These are phyloP conservation scores for Entomortierella chlamydospora DNA, from an alignment of 192 early-diverging fungal genomes.

Conservation along the genomic window DNA sequence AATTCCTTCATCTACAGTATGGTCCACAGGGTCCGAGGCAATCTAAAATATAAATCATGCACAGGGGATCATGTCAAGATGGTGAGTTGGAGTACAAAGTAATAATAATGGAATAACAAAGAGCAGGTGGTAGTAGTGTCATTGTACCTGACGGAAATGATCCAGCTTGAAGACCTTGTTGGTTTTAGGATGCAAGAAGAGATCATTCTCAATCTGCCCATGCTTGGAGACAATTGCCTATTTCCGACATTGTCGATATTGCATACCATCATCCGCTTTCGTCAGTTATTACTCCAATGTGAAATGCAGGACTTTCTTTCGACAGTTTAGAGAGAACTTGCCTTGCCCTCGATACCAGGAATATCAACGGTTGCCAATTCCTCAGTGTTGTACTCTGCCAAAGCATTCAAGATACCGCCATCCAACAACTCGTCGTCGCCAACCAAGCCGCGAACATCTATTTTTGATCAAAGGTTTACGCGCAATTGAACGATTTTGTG, in stretches of 20 bases:
- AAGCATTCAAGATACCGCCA: constrained; percentile 69
- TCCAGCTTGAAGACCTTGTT: constrained; percentile 80
- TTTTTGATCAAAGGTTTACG: neutral
- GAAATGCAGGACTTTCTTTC: no score
- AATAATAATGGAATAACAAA: no score
- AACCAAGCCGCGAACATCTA: constrained; percentile 91
- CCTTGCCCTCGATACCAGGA: constrained; percentile 73
- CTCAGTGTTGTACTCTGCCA: constrained; percentile 88
- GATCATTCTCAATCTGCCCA: constrained; percentile 71
- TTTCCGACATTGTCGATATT: neutral
- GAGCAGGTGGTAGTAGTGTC: neutral
- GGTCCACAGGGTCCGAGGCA: constrained; percentile 47
- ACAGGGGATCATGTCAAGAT: neutral
- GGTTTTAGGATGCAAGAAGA: constrained; percentile 83
- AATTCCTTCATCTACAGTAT: constrained; percentile 37
- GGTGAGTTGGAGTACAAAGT: no score
- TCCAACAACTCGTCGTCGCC: constrained; percentile 82
- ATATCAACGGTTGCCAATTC: constrained; percentile 79
- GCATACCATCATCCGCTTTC: no score
- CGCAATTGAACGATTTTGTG: no score
- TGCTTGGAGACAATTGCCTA: constrained; percentile 84
- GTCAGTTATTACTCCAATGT: no score
- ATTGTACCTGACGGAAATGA: constrained; percentile 73
- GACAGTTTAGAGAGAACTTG: no score
- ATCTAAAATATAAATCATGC: constrained; percentile 16